Evolutionary conservation across 495 filamentous ascomycete genomes (phyloP), one percentile per base, ranked within the genome.

Genomic region (Neurospora sp.): DNA sequence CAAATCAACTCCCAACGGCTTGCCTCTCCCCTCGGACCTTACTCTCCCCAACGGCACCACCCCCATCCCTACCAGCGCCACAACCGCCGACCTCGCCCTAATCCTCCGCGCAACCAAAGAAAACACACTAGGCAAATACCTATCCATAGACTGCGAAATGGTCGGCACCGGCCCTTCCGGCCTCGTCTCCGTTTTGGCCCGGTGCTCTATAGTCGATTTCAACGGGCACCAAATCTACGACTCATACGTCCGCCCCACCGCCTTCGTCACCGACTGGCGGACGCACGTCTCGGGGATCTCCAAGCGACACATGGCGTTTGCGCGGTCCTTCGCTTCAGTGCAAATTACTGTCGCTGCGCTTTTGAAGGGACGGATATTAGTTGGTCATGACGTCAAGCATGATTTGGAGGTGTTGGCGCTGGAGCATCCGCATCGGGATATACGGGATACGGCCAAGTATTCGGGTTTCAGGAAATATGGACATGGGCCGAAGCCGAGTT

Each of bases 61-160:
- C 2, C 17, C 15, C 24, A n/a, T n/a, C n/a, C n/a, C n/a, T n/a
- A 8, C 28, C 54, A 17, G 2, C 13, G 15, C 24, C 24, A 62
- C 54, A 2, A 62, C 54, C 28, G 6, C 54, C 54, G 24, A 31
- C 24, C 54, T 66, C 6, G 15, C 28, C 1, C 15, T 36, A 0
- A 66, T 66, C 54, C 54, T 34, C 13, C 2, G 7, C 1, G 28
- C 28, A 1, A 66, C 28, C 15, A 88, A 34, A 1, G 5, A 15
- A 3, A 66, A 31, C 6, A 88, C 91, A 66, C 78, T 92, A 66
- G 94, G 94, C 70, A 96, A 93, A 86, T 98, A 96, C 78, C 81
- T 99, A 62, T 92, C 93, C 40, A 88, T 99, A 62, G 96, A 99
- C 84, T 98, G 96, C 82, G 96, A 99, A 83, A 99, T 99, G 96